Evolutionary conservation across 805 yeast genomes (phyloP), one percentile per base, ranked within the genome.

Genomic region (Ogataea allantospora): DNA sequence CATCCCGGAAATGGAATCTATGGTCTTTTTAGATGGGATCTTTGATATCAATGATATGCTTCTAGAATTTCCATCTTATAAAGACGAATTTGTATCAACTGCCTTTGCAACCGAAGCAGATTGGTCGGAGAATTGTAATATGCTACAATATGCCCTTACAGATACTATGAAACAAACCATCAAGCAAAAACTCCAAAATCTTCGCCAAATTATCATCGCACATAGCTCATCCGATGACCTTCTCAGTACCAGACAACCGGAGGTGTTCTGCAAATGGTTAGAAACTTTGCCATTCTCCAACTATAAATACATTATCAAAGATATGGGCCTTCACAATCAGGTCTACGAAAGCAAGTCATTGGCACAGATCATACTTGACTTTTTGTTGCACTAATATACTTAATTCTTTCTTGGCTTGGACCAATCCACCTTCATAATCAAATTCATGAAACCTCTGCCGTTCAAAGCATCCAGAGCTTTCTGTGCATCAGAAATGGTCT

Each of bases 361-460:
- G 12, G 57, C 54, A 5, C 9, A 35, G 8, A 27, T 47, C 9
- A 27, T 51, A 27, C 31, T 35, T 11, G 34, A 43, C 9, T 36
- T 26, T 12, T 30, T 42, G 27, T 14, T 40, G 18, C 25, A 30
- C 22, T 27, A 19, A 36, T 36, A 25, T 35, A 30, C 27, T 24
- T 33, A 40, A 20, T 10, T 13, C 38, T 38, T 48, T 42, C 42
- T 60, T 46, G 69, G 77, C 57, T 72, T 77, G 24, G 80, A 75
- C 75, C 77, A 76, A 48, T 76, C 83, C 46, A 77, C 74, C 50
- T 68, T 73, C 65, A 84, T 71, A 60, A 91, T 88, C 77, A 91
- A 73, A 57, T 82, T 84, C 76, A 83, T 85, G 75, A 83, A 84
- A 74, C 97, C 96, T 71, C 79, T 83, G 57, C 97, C 96, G 63